Evolutionary conservation across 305 asterid genomes (phyloP).

Genomic region (Fraxinus nigra): DNA sequence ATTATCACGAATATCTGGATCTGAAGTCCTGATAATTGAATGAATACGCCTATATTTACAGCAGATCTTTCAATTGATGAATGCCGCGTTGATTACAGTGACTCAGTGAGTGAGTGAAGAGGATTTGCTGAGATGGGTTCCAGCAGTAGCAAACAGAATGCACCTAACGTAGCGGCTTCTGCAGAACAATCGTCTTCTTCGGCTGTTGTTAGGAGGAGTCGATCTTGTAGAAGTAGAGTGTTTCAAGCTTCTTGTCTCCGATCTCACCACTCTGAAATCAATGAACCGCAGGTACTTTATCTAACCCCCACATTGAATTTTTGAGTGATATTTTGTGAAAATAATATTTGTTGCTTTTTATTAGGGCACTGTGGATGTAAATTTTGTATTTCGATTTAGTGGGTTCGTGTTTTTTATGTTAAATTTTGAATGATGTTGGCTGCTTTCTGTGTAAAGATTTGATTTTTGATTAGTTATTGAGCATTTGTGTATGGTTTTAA

Average conservation of each 20-base stretch:
- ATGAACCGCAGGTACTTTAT: slow-evolving; percentile 48
- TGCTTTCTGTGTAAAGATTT: not conserved
- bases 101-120: slow-evolving; percentile 4
- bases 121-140: slow-evolving; percentile 50
- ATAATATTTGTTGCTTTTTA: not conserved
- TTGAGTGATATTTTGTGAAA: not conserved
- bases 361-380: not conserved
- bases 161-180: slow-evolving; percentile 30
- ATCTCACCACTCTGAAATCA: slow-evolving; percentile 44
- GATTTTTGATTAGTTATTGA: not conserved
- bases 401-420: slow-evolving; percentile 17
- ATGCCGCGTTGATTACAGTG: slow-evolving; percentile 8
- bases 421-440: slow-evolving; percentile 7
- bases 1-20: slow-evolving; percentile 41
- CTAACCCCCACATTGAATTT: not conserved
- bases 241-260: slow-evolving; percentile 64
- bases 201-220: slow-evolving; percentile 45
- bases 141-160: slow-evolving; percentile 65
- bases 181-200: slow-evolving; percentile 30
- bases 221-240: slow-evolving; percentile 57
- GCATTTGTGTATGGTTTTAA: not conserved
- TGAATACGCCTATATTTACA: slow-evolving; percentile 4
- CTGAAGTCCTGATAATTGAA: slow-evolving; percentile 26
- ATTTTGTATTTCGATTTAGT: not conserved
- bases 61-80: slow-evolving; percentile 29